These are phyloP conservation scores for Fusarium tjaetaba DNA, from an alignment of 2,329 filamentous ascomycete genomes.

Conservation along the genomic window DNA sequence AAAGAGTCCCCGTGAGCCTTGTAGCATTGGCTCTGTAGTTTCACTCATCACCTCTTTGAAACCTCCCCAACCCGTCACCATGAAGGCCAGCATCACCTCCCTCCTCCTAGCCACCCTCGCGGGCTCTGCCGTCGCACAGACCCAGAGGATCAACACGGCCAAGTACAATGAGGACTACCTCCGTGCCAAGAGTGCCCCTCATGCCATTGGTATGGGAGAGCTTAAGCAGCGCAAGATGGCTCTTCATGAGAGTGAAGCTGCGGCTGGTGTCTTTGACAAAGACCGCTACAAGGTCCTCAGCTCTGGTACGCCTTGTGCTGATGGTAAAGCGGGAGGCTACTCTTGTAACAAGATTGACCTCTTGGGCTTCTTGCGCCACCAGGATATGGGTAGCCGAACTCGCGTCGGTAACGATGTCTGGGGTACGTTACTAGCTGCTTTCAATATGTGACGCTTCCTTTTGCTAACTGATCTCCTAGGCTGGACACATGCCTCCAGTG, in stretches of 20 bases:
- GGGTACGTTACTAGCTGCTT: background rate
- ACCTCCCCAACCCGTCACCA: background rate
- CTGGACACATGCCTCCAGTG: conserved; percentile 7
- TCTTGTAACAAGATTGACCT: conserved; percentile 13
- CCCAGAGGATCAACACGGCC: background rate
- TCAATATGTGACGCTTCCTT: rapidly evolving
- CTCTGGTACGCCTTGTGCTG: background rate
- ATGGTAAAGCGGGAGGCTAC: background rate
- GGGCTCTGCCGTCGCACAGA: conserved; percentile 9
- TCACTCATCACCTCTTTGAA: background rate
- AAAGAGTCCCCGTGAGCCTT: too few species aligned
- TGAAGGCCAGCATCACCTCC: conserved; percentile 10
- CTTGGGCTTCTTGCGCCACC: conserved; percentile 1
- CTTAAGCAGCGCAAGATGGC: conserved; percentile 9
- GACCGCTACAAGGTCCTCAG: conserved; percentile 7
- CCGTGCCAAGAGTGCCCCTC: conserved; percentile 1
- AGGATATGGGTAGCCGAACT: conserved; percentile 8
- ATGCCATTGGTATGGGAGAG: conserved; percentile 11
- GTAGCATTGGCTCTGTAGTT: too few species aligned
- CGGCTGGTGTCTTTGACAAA: conserved; percentile 14
- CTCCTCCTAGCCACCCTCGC: conserved; percentile 9
- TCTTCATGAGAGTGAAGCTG: background rate
- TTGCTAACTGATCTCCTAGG: background rate
- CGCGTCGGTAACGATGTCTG: conserved; percentile 3
- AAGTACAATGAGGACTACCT: conserved; percentile 12